Conservation (phyloP, 1,284 basidiomycete genomes). For the Cerrena zonata region DNA sequence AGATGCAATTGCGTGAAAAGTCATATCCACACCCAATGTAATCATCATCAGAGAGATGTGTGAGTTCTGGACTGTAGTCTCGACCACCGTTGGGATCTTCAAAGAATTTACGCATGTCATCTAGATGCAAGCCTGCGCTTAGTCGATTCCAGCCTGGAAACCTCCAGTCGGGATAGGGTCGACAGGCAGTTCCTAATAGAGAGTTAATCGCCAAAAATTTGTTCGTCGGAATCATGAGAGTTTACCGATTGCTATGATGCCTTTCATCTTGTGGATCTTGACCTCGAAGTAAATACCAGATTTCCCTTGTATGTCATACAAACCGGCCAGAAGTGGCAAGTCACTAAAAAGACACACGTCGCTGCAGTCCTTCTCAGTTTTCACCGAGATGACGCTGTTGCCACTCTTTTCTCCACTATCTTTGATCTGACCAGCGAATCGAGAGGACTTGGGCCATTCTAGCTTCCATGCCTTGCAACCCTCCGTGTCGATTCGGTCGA, state of each 20-base stretch:
- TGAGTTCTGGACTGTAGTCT: conserved; percentile 40
- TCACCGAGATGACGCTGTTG: conserved; percentile 32
- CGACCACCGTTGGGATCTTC: conserved; percentile 61
- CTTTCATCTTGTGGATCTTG: conserved; percentile 48
- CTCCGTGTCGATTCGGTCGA: conserved; percentile 41
- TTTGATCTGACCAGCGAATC: conserved; percentile 38
- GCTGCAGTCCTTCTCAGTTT: conserved; percentile 37
- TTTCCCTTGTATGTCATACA: conserved; percentile 50
- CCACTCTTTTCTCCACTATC: conserved; percentile 30
- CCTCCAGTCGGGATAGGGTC: conserved; percentile 58
- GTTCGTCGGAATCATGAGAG: not conserved
- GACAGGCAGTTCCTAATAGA: conserved; percentile 56
- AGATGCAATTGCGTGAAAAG: conserved; percentile 45
- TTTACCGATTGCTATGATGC: conserved; percentile 55
- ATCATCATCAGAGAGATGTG: conserved; percentile 38
- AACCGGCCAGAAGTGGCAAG: conserved; percentile 54
- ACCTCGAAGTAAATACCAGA: conserved; percentile 62
- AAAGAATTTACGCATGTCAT: conserved; percentile 68
- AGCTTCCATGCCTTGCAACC: conserved; percentile 50
- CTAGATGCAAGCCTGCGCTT: conserved; percentile 60
- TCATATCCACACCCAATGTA: conserved; percentile 61
- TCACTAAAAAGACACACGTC: conserved; percentile 54
- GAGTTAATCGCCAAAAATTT: not conserved
- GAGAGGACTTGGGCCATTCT: conserved; percentile 30
- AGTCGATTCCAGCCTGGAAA: conserved; percentile 69